Evolutionary conservation across 139 green algal species (phyloP).

Genomic region (Auxenochlorella pyrenoidosa): DNA sequence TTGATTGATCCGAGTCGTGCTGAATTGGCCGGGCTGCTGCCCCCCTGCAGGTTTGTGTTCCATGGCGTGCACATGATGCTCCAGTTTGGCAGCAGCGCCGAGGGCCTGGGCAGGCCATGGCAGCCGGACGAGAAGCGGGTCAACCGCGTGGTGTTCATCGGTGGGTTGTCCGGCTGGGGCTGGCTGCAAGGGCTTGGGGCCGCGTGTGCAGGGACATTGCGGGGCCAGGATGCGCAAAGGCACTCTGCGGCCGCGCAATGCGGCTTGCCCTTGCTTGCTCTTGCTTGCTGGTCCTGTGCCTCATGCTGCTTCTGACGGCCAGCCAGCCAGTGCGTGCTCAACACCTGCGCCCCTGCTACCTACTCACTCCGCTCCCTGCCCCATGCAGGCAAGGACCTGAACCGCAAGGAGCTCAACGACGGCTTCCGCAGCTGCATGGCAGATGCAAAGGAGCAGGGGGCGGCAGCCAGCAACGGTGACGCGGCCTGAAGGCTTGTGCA

Average conservation of each 20-base stretch:
- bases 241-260: too few species aligned
- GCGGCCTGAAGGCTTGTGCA: background rate
- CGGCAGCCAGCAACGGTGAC: background rate
- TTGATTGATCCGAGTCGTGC: too few species aligned
- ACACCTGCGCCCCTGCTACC: too few species aligned
- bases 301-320: too few species aligned
- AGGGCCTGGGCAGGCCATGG: conserved; percentile 72
- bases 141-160: conserved; percentile 95
- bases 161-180: background rate
- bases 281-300: too few species aligned
- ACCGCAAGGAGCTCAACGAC: conserved; percentile 80
- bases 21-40: background rate
- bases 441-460: background rate
- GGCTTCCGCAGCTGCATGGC: conserved; percentile 86
- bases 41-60: conserved; percentile 25
- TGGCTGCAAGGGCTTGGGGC: too few species aligned
- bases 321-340: too few species aligned
- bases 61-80: conserved; percentile 86
- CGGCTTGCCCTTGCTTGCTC: too few species aligned
- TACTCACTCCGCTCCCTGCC: too few species aligned
- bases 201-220: too few species aligned
- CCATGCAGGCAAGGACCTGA: conserved; percentile 83
- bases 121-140: conserved; percentile 68
- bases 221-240: too few species aligned
- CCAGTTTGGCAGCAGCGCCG: conserved; percentile 70